Base-by-base conservation (phyloP, 305 asterid genomes). In the Solanum hybrid region DNA sequence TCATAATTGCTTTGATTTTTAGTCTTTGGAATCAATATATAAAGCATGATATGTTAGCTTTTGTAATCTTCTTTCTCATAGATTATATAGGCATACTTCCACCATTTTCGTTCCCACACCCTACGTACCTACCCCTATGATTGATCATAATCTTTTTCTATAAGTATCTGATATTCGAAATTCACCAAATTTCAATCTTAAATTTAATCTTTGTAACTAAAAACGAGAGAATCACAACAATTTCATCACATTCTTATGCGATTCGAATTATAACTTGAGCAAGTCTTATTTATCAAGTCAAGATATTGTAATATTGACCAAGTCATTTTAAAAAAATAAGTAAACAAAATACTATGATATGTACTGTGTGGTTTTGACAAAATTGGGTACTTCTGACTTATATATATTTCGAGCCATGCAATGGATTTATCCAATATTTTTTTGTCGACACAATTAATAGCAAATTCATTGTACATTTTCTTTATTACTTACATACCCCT, bases 151-250 rank as follows among this genome's bases (percentile, higher is more conserved):
- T 13, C 4, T 14, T 1, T 29, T 13, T 29, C 5, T 74, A 6
- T 3, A 29, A 74, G 11, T 7, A 29, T 73, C 11, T 74, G n/a
- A 29, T 29, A 16, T 29, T 28, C 12, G n/a, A 74, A 74, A 74
- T 14, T 13, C 0, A 74, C 0, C 2, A 0, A 74, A 0, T 0
- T 28, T 74, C 1, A 74, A 7, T 29, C 0, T 14, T 4, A 69
- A 22, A 64, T 22, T 64, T 64, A 8, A 64, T 64, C 13, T 64
- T 0, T 9, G 1, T 64, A 64, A 8, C 11, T 64, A 1, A 64
- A 22, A 64, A 64, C 3, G 67, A 57, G 10, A 57, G 4, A 57
- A 22, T 64, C 3, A 8, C 73, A 64, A 64, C 0, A 64, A 64
- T 64, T 64, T 20, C 26, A 61, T 61, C 11, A 20, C 11, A 61